These are phyloP conservation scores for Claviceps lovelessii DNA, from an alignment of 2,329 filamentous ascomycete genomes.

Conservation along the genomic window DNA sequence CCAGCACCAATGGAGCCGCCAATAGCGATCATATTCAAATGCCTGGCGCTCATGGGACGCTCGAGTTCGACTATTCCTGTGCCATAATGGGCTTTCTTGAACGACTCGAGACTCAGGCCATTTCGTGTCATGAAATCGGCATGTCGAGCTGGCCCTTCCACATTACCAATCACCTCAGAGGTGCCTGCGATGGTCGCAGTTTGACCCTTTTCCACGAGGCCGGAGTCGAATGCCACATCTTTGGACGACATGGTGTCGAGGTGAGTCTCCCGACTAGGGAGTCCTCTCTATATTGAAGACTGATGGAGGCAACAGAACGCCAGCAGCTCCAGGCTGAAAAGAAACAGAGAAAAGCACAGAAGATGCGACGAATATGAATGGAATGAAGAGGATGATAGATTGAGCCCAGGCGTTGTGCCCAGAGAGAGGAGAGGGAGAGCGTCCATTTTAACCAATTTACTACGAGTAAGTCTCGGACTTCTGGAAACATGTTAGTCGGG, in stretches of 20 bases:
- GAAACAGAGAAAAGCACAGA: neutral
- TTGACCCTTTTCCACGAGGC: constrained; percentile 10
- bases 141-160: constrained; percentile 10
- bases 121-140: constrained; percentile 22
- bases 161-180: constrained; percentile 7
- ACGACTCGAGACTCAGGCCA: constrained; percentile 24
- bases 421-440: neutral
- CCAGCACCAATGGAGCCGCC: constrained; percentile 48
- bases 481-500: constrained; percentile 6
- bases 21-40: constrained; percentile 48
- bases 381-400: too few species aligned
- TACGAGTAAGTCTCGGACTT: neutral
- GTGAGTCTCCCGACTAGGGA: neutral
- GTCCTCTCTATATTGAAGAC: neutral
- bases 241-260: constrained; percentile 9
- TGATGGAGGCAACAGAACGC: neutral
- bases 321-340: neutral
- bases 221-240: constrained; percentile 6
- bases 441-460: constrained; percentile 1
- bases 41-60: constrained; percentile 35
- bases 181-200: constrained; percentile 7
- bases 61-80: constrained; percentile 22
- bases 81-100: constrained; percentile 23
- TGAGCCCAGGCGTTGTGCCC: neutral
- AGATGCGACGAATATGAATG: neutral